phyloP scores from a whole-genome alignment of 2,329 filamentous ascomycete genomes.

The Chaetothyriales sp. region DNA sequence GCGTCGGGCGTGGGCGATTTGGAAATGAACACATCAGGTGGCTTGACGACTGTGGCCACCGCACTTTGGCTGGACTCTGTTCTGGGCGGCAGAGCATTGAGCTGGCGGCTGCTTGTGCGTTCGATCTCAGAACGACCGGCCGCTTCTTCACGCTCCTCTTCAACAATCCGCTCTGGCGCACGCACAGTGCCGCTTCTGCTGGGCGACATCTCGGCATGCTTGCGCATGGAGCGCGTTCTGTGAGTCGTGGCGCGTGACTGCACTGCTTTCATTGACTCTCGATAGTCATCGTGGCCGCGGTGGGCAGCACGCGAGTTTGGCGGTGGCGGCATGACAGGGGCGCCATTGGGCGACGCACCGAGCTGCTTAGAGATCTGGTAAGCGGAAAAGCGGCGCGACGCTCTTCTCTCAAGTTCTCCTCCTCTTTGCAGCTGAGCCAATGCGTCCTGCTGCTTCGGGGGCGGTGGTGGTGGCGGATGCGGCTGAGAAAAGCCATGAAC shows the following conservation, averaged over 20 bases:
- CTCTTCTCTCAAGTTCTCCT: slow-evolving; percentile 79
- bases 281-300: slow-evolving; percentile 65
- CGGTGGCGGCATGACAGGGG: slow-evolving; percentile 57
- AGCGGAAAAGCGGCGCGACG: slow-evolving; percentile 82
- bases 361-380: slow-evolving; percentile 95
- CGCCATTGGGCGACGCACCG: slow-evolving; percentile 61
- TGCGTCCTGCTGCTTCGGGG: slow-evolving; percentile 74
- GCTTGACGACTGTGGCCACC: slow-evolving; percentile 38
- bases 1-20: slow-evolving; percentile 20
- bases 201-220: slow-evolving; percentile 45
- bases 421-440: slow-evolving; percentile 80
- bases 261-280: slow-evolving; percentile 68
- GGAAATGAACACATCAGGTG: slow-evolving; percentile 50
- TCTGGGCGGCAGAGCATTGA: slow-evolving; percentile 13
- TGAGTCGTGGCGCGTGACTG: slow-evolving; percentile 44
- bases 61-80: slow-evolving; percentile 23
- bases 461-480: slow-evolving; percentile 56
- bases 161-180: slow-evolving; percentile 41
- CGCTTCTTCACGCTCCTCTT: slow-evolving; percentile 39
- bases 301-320: slow-evolving; percentile 76
- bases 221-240: slow-evolving; percentile 36
- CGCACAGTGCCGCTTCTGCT: slow-evolving; percentile 34
- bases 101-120: neutral
- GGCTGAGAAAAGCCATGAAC: slow-evolving; percentile 44
- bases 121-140: neutral